Conservation (phyloP, 345 rosid species). For the Gossypium mustelinum region DNA sequence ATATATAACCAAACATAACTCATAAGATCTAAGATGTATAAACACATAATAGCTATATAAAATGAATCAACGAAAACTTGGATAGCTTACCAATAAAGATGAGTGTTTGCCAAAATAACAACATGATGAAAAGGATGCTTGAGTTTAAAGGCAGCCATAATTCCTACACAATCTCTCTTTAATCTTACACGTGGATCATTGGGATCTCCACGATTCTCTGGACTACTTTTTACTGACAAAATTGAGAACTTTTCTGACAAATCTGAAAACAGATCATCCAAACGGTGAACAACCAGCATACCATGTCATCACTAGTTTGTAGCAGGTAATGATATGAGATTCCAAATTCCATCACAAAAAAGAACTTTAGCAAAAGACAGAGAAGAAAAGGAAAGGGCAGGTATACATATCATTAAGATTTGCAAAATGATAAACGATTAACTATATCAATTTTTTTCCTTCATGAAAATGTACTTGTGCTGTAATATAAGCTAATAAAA, state of each 20-base stretch:
- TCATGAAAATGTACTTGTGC: background rate
- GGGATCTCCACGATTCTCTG: slow-evolving; percentile 60
- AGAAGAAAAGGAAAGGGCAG: slow-evolving; percentile 1
- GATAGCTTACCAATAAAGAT: slow-evolving; percentile 67
- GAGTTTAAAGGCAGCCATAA: slow-evolving; percentile 84
- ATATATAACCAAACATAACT: slow-evolving; percentile 13
- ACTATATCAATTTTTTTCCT: background rate
- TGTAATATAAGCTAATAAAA: background rate
- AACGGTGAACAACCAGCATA: slow-evolving; percentile 19
- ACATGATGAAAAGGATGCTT: slow-evolving; percentile 48
- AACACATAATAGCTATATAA: background rate
- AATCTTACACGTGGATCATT: slow-evolving; percentile 74
- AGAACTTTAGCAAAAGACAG: slow-evolving; percentile 12
- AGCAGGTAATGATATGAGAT: background rate
- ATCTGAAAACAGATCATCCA: slow-evolving; percentile 28
- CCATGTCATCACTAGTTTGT: background rate
- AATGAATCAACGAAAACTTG: background rate
- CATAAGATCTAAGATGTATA: slow-evolving; percentile 5
- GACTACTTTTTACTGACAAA: slow-evolving; percentile 28
- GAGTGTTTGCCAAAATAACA: slow-evolving; percentile 81
- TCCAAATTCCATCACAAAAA: background rate
- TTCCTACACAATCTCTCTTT: slow-evolving; percentile 86
- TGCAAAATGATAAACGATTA: background rate
- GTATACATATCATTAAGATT: slow-evolving; percentile 11
- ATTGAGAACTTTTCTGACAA: slow-evolving; percentile 22